Percentiles rank a stretch among this genome's conserved stretches.
Conservation (phyloP, 192 early-diverging fungal genomes). For the Backusella australiensis region DNA sequence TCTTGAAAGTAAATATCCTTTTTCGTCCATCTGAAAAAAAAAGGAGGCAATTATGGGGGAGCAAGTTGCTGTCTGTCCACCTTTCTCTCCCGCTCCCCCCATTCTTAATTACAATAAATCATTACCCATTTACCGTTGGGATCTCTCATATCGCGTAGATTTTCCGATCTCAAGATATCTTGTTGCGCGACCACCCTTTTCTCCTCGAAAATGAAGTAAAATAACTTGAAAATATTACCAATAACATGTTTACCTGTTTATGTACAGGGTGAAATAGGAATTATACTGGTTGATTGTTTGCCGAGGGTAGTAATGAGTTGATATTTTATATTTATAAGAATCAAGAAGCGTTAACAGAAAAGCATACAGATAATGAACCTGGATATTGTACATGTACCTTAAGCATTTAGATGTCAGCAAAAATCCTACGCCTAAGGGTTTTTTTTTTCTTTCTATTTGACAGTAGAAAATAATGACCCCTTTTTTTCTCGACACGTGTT, state of each 20-base stretch:
- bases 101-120: slow-evolving; percentile 9
- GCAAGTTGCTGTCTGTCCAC: slow-evolving; percentile 1
- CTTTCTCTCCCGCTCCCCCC: slow-evolving; percentile 7
- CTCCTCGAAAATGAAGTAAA: slow-evolving; percentile 5
- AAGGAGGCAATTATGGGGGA: slow-evolving; percentile 3
- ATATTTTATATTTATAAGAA: neutral
- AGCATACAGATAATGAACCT: neutral
- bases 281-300: neutral
- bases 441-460: slow-evolving; percentile 1
- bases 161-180: neutral
- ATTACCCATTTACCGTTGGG: neutral
- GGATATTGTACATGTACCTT: neutral
- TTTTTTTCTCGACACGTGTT: slow-evolving; percentile 2
- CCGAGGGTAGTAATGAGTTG: neutral
- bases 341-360: neutral
- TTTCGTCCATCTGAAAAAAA: slow-evolving; percentile 6
- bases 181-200: neutral
- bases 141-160: neutral
- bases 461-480: neutral
- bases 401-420: neutral
- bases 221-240: slow-evolving; percentile 9
- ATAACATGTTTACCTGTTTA: slow-evolving; percentile 7
- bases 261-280: neutral
- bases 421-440: neutral
- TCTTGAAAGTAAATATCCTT: slow-evolving; percentile 6